These are phyloP conservation scores for Paramecium biaurelia DNA, from an alignment of 73 alveolate genomes.

Conservation along the genomic window DNA sequence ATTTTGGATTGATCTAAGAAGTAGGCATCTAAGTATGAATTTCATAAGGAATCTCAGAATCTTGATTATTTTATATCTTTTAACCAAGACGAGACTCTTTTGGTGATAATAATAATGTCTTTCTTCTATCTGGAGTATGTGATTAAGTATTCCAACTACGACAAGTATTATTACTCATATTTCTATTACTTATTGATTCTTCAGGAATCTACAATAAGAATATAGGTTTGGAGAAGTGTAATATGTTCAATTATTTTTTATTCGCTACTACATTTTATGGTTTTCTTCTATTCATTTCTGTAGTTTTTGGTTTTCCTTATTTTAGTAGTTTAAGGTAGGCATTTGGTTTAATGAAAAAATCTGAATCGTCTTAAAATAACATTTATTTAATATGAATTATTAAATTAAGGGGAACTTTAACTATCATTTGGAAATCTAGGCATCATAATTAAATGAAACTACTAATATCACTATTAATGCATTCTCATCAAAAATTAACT, in stretches of 20 bases:
- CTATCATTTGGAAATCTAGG: not conserved
- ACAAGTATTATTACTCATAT: not conserved
- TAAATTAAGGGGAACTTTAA: slow-evolving; percentile 45
- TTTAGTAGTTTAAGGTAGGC: not conserved
- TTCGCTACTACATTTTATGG: not conserved
- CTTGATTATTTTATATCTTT: not conserved
- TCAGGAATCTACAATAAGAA: not conserved
- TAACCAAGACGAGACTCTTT: not conserved
- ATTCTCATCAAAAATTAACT: not conserved
- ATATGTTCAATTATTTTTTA: not conserved
- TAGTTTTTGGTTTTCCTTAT: not conserved
- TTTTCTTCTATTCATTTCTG: not conserved
- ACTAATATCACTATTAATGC: not conserved
- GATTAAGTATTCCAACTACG: not conserved
- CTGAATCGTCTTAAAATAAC: slow-evolving; percentile 14
- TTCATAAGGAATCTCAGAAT: not conserved
- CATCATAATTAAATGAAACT: not conserved
- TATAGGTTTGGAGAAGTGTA: not conserved
- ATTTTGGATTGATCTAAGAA: not conserved
- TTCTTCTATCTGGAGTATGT: not conserved
- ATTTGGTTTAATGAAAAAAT: not conserved
- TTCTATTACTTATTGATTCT: not conserved
- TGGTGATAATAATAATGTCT: not conserved
- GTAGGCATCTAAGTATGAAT: not conserved
- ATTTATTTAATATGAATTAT: slow-evolving; percentile 5